phyloP scores from a whole-genome alignment of 2,329 filamentous ascomycete genomes.

The Monilinia fructigena region DNA sequence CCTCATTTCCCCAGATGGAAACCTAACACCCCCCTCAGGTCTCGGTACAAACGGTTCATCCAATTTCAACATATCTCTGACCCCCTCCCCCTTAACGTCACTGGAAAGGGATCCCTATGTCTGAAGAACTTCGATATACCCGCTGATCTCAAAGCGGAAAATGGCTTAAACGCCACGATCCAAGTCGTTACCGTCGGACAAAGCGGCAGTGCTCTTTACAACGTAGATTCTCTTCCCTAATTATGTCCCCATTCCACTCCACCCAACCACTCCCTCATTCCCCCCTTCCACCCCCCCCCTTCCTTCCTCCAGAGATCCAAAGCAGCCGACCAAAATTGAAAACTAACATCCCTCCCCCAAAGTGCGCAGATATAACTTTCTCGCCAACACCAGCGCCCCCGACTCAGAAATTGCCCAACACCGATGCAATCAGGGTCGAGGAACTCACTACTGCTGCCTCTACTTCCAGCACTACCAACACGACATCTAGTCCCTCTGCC shows the following conservation, averaged over 20 bases:
- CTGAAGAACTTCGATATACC: constrained; percentile 22
- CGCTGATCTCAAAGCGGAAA: constrained; percentile 4
- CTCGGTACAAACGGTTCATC: constrained; percentile 22
- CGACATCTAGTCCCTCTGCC: neutral
- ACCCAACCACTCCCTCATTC: neutral
- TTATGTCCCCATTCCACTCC: neutral
- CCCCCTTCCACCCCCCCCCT: too few relatives aligned
- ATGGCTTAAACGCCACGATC: constrained; percentile 23
- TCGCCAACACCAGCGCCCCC: neutral
- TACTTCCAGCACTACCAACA: neutral
- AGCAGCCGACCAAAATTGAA: neutral
- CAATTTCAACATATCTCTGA: constrained; percentile 25
- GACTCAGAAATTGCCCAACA: constrained; percentile 10
- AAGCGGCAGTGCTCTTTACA: constrained; percentile 25
- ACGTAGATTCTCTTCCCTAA: constrained; percentile 5
- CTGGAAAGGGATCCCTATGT: constrained; percentile 20
- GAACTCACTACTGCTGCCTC: neutral
- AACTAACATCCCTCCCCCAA: neutral
- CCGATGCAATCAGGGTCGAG: neutral
- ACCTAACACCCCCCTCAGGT: constrained; percentile 5
- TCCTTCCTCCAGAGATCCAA: neutral
- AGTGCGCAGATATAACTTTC: constrained; percentile 23
- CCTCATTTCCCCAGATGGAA: neutral
- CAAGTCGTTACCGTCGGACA: constrained; percentile 24
- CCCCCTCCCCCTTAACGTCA: constrained; percentile 19